phyloP scores from a whole-genome alignment of 2,329 filamentous ascomycete genomes.

The Aspergillus pseudotamarii region DNA sequence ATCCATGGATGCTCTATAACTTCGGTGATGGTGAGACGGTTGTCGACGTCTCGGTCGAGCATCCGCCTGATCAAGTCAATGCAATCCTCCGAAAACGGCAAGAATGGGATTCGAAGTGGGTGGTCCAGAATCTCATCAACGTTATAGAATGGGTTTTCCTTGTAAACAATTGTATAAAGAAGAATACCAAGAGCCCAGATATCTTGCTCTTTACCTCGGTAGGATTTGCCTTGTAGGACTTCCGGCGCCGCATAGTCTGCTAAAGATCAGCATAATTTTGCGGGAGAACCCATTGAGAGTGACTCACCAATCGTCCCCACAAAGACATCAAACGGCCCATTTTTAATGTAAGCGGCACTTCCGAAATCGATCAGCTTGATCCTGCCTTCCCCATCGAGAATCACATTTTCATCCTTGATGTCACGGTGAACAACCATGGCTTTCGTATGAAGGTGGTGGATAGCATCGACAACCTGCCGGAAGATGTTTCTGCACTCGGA shows the following conservation, averaged over 20 bases:
- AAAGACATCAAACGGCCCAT: constrained; percentile 97
- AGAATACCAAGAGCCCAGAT: constrained; percentile 97
- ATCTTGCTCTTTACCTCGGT: constrained; percentile 95
- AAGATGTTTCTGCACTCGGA: constrained; percentile 93
- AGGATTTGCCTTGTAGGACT: constrained; percentile 87
- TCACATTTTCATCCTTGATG: constrained; percentile 98
- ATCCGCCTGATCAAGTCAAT: constrained; percentile 89
- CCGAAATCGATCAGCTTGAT: constrained; percentile 99
- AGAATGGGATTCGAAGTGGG: constrained; percentile 81
- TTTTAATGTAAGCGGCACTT: constrained; percentile 97
- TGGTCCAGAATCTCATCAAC: constrained; percentile 99
- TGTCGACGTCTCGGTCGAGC: constrained; percentile 85
- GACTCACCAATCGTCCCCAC: constrained; percentile 92
- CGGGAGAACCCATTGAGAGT: constrained; percentile 7
- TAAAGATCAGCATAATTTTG: background rate
- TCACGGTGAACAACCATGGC: constrained; percentile 93
- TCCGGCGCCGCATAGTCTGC: constrained; percentile 98
- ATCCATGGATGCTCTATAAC: constrained; percentile 89
- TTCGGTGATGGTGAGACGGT: constrained; percentile 81
- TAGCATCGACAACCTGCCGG: constrained; percentile 83
- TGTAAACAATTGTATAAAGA: constrained; percentile 98
- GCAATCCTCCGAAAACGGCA: constrained; percentile 72
- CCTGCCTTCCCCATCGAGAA: constrained; percentile 89
- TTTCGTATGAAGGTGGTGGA: constrained; percentile 88
- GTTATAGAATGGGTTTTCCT: constrained; percentile 98